Conservation (phyloP, 495 filamentous ascomycete genomes). For the Poronia punctata region DNA sequence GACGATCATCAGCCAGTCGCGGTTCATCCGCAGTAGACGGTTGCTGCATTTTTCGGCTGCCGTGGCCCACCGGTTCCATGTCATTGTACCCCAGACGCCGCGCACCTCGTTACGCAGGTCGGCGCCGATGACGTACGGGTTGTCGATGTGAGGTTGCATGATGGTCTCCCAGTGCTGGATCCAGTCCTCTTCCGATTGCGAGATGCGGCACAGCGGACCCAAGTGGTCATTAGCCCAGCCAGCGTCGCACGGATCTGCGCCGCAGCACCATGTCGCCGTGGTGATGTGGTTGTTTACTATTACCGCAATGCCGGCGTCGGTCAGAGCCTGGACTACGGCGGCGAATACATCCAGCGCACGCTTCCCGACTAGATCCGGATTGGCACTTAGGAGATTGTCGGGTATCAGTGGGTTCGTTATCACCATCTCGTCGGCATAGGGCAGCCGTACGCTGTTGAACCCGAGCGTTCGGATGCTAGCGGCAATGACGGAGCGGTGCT, state of each 20-base stretch:
- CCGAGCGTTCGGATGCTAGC: conserved; percentile 43
- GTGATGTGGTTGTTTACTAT: conserved; percentile 60
- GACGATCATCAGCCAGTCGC: conserved; percentile 55
- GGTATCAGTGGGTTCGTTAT: conserved; percentile 42
- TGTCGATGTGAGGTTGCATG: conserved; percentile 45
- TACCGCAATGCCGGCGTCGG: conserved; percentile 49
- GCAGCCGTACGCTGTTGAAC: conserved; percentile 58
- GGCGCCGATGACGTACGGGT: conserved; percentile 49
- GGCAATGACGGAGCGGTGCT: conserved; percentile 50
- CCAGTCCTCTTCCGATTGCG: conserved; percentile 52
- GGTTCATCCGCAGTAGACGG: conserved; percentile 45
- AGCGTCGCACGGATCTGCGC: conserved; percentile 52
- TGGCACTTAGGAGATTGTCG: conserved; percentile 41
- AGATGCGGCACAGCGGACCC: conserved; percentile 43
- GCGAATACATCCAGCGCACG: conserved; percentile 49
- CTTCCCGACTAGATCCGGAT: conserved; percentile 45
- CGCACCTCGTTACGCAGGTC: conserved; percentile 57
- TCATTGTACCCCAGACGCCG: conserved; percentile 56
- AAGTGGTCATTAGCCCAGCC: conserved; percentile 52
- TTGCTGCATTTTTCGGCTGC: conserved; percentile 52
- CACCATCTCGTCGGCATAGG: conserved; percentile 57
- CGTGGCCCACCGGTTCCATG: conserved; percentile 50
- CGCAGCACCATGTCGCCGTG: conserved; percentile 54
- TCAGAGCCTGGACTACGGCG: conserved; percentile 47
- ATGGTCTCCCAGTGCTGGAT: conserved; percentile 53